A percentile compares a stretch with the other conserved stretches of the same genome.
Conservation (phyloP, 306 rosid genomes). For the Luffa acutangula region DNA sequence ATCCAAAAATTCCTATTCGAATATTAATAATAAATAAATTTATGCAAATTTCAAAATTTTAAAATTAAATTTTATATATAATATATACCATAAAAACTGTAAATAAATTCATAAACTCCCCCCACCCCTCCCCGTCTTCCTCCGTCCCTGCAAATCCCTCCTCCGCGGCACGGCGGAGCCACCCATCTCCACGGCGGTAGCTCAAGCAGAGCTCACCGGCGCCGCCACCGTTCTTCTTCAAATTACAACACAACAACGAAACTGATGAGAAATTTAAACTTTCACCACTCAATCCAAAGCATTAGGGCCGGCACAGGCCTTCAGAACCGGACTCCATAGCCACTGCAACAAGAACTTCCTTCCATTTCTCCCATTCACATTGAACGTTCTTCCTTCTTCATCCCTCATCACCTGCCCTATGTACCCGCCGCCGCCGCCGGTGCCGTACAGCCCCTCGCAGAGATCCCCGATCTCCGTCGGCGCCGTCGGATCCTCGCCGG, state of each 20-base stretch:
- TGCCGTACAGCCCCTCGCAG: slow-evolving; percentile 86
- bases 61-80: neutral
- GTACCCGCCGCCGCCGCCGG: slow-evolving; percentile 91
- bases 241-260: neutral
- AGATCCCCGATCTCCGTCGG: slow-evolving; percentile 90
- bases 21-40: neutral
- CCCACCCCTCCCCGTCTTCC: neutral
- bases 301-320: slow-evolving; percentile 90
- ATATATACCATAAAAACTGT: neutral
- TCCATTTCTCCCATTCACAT: slow-evolving; percentile 54
- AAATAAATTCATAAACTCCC: neutral
- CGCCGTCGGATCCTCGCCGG: slow-evolving; percentile 93
- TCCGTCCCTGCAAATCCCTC: neutral
- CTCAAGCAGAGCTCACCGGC: neutral
- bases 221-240: neutral
- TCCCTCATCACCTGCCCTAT: slow-evolving; percentile 79
- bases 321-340: slow-evolving; percentile 80
- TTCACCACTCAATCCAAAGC: slow-evolving; percentile 38
- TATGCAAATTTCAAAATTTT: neutral
- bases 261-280: neutral
- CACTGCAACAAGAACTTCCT: slow-evolving; percentile 74
- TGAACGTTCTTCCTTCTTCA: slow-evolving; percentile 44
- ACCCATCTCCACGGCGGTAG: neutral
- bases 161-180: neutral
- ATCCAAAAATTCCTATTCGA: neutral